Conservation (phyloP, 768 basidiomycete species). For the Lentinula sp. region DNA sequence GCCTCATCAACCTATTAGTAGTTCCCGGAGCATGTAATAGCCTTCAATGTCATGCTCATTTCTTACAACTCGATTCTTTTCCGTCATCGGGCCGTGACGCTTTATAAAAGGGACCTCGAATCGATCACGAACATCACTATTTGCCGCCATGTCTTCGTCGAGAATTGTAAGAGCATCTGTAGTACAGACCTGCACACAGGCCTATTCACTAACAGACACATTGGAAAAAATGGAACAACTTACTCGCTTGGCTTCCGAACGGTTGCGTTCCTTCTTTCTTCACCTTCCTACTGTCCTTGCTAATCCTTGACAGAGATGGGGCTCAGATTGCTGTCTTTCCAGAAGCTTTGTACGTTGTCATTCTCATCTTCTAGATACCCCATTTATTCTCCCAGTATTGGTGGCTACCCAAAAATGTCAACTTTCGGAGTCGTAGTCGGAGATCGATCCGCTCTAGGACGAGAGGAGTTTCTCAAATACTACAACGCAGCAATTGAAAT, state of each 20-base stretch:
- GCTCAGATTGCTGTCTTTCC: conserved; percentile 42
- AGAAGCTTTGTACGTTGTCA: conserved; percentile 36
- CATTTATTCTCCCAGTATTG: conserved; percentile 29
- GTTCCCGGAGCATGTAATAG: not conserved
- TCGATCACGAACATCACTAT: not conserved
- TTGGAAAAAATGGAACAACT: conserved; percentile 37
- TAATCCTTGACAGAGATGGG: conserved; percentile 17
- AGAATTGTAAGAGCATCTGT: conserved; percentile 33
- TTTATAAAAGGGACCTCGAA: not conserved
- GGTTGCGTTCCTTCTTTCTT: conserved; percentile 18
- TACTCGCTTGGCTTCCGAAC: conserved; percentile 31
- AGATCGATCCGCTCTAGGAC: conserved; percentile 39
- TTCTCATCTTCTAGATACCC: conserved; percentile 9
- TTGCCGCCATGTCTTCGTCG: not conserved
- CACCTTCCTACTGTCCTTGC: not conserved
- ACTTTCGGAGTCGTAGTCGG: conserved; percentile 48
- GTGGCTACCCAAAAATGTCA: conserved; percentile 57
- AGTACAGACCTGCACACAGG: conserved; percentile 37
- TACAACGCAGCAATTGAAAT: conserved; percentile 49
- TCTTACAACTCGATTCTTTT: not conserved
- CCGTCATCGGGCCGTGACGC: conserved; percentile 2
- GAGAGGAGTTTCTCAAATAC: conserved; percentile 56
- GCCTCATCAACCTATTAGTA: conserved; percentile 23
- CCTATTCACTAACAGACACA: conserved; percentile 30
- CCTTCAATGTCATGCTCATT: not conserved